These are phyloP conservation scores for Cerioporus squamosus DNA, from an alignment of 1,284 basidiomycete genomes.

Conservation along the genomic window DNA sequence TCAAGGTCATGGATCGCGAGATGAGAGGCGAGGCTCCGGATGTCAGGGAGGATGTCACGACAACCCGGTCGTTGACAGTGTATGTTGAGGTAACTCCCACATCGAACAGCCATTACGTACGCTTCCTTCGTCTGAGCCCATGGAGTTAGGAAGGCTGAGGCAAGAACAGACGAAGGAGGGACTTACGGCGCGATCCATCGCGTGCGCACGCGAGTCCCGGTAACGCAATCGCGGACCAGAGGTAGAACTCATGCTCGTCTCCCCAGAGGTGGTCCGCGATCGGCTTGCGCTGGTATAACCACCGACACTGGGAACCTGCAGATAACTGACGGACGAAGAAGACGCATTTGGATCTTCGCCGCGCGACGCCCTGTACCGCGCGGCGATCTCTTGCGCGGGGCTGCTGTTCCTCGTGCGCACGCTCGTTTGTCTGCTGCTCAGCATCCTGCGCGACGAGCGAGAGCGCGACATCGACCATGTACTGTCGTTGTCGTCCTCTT, in stretches of 20 bases:
- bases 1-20: constrained; percentile 62
- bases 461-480: constrained; percentile 26
- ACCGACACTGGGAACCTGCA: constrained; percentile 8
- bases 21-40: constrained; percentile 57
- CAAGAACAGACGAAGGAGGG: background rate
- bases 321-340: constrained; percentile 18
- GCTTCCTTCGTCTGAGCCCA: constrained; percentile 47
- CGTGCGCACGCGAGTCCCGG: constrained; percentile 38
- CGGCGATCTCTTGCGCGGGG: constrained; percentile 26
- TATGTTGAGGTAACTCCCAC: constrained; percentile 33
- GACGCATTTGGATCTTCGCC: constrained; percentile 4
- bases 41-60: constrained; percentile 47
- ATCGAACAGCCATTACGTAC: constrained; percentile 38
- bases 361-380: constrained; percentile 23
- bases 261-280: constrained; percentile 8
- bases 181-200: constrained; percentile 46
- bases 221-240: constrained; percentile 19
- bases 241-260: constrained; percentile 8
- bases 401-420: constrained; percentile 20
- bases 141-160: background rate
- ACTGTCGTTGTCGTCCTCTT: constrained; percentile 20
- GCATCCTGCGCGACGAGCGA: constrained; percentile 12
- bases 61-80: constrained; percentile 60
- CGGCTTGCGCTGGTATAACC: constrained; percentile 3
- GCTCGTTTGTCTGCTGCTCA: constrained; percentile 7